Evolutionary conservation across 441 rosid species (phyloP).

Genomic region (Capsella rubella): DNA sequence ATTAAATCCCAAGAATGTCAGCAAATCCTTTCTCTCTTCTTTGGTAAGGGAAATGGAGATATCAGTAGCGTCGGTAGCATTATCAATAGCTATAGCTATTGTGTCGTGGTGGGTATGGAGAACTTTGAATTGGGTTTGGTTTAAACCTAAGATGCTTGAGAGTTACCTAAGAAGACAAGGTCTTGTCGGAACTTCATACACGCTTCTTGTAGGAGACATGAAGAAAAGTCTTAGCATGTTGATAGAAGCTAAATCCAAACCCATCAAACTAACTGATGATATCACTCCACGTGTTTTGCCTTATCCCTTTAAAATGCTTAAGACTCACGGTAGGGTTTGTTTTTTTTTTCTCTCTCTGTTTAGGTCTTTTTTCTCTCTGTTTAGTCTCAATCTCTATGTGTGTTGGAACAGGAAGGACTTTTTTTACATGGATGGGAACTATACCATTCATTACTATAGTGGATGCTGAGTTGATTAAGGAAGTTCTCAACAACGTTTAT

Average conservation of each 20-base stretch:
- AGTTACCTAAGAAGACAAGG: not conserved
- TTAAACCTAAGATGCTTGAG: conserved; percentile 7
- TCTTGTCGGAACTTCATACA: not conserved
- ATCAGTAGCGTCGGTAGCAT: not conserved
- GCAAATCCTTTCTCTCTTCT: not conserved
- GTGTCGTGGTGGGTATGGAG: not conserved
- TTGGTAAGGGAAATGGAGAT: not conserved
- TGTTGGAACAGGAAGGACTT: conserved; percentile 44
- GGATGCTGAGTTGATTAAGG: conserved; percentile 47
- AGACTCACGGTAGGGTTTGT: not conserved
- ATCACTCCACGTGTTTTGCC: not conserved
- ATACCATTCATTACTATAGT: conserved; percentile 39
- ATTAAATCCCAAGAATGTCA: too few species aligned
- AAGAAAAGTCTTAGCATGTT: not conserved
- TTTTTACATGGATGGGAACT: conserved; percentile 49
- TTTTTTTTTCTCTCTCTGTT: not conserved
- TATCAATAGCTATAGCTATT: not conserved
- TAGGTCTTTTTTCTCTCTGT: not conserved
- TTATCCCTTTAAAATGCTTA: conserved; percentile 1
- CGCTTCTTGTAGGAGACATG: not conserved
- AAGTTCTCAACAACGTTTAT: conserved; percentile 13
- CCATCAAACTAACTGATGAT: not conserved
- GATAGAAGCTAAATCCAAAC: not conserved
- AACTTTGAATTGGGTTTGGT: not conserved
- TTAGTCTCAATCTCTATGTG: not conserved